Evolutionary conservation across 2,329 filamentous ascomycete species (phyloP), one percentile per base, ranked within the genome.

Genomic region (Canariomyces notabilis): DNA sequence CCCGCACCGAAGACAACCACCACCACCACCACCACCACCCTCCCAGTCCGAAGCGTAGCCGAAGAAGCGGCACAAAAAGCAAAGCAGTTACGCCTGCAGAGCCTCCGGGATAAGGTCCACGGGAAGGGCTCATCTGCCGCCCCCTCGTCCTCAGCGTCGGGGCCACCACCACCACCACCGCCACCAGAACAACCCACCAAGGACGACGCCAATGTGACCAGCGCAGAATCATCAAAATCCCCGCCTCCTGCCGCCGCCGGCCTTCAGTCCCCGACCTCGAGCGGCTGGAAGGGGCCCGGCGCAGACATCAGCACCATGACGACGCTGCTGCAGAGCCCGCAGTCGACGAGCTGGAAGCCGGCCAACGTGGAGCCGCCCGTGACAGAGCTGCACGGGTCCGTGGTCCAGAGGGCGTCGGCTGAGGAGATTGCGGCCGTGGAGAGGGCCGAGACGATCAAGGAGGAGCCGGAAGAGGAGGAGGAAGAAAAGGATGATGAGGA

Each of bases 1-100:
- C 57, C 55, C 23, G 55, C 53, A 36, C 48, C 51, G 23, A 57
- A 46, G 49, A 53, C 59, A 2, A 20, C 48, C 16, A 9, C 37
- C 15, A 42, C 54, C 37, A 46, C 57, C 36, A 46, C 56, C 54
- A 53, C 66, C 53, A 50, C 64, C 50, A 59, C 60, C 8, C 57
- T 76, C 11, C 73, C 77, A 2, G 64, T 77, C 39, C 69, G 70
- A 53, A 77, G 73, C 57, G 71, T 81, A 41, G 80, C 79, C 34
- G 75, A 87, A 57, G 83, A 89, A 61, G 81, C 77, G 39, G 81
- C 80, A 0, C 67, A 75, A 57, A 83, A 78, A 64, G 80, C 80
- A 40, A 83, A 83, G 66, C 72, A 81, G 55, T 67, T 75, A 54
- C 73, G 73, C 45, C 69, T 80, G 51, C 71, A 77, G 52, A 68